Evolutionary conservation across 2,329 filamentous ascomycete genomes (phyloP), one percentile per base, ranked within the genome.

Genomic region (Colletotrichum cuscutae): DNA sequence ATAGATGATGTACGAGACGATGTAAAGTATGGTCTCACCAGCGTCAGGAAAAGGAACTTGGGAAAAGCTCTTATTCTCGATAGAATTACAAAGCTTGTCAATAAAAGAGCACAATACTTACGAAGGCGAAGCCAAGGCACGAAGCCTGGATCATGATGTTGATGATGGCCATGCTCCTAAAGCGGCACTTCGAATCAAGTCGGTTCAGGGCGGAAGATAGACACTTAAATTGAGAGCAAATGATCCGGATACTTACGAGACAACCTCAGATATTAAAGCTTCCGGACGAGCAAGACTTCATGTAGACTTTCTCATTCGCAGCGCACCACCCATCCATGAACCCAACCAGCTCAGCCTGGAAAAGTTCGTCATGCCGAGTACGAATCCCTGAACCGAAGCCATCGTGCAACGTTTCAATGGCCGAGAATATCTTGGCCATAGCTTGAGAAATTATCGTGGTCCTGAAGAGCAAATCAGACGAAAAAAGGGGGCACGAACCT

Each of bases 1-100:
- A 75, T 81, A 81, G 32, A 80, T 30, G 13, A 71, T 59, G 49
- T 49, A 60, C 2, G 62, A 53, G 52, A 58, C 9, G 12, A 54
- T 61, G 11, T 73, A 74, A 12, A 73, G 7, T 1, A 46, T 12
- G 3, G 46, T 30, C 72, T 73, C 24, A 28, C 22, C 19, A 13
- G 5, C 4, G 2, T 32, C 7, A 22, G 19, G 42, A 19, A 49
- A 49, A 49, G 7, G 4, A 11, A 7, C 2, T 12, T 11, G 1
- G 3, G 5, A 4, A 11, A 1, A 9, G 11, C 3, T 9, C 13
- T 11, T 37, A 2, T 11, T 9, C 11, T 11, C 30, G 19, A 11
- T 26, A 24, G 9, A 69, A 46, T 61, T 56, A 61, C 60, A 32
- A 69, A 12, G 12, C 56, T 15, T 42, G 1, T 46, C 15, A 6